Evolutionary conservation across 306 rosid genomes (phyloP), one percentile per base, ranked within the genome.

Genomic region (Acacia acuminata): DNA sequence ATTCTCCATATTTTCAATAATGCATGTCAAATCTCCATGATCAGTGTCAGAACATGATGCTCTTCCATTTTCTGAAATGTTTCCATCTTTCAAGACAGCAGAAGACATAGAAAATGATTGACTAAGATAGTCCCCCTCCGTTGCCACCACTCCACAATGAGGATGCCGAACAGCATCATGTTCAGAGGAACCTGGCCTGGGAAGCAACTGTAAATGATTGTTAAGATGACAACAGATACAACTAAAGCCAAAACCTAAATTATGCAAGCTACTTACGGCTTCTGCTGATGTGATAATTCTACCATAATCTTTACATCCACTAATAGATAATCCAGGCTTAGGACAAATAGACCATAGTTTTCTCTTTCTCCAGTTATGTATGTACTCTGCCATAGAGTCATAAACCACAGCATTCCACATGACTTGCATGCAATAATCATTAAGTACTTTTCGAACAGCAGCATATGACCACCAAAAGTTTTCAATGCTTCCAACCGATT

Each of bases 351-450:
- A 92, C 99, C 98, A 94, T 73, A 85, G 82, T 86, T 88, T 90
- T 82, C 79, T 79, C 86, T 90, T 90, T 82, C 98, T 89, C 97
- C 99, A 92, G 67, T 87, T 68, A 88, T 81, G 85, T 32, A 87
- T 44, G 87, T 78, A 86, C 13, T 92, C 97, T 13, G 85, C 85
- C 69, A 96, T 71, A 32, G 85, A 71, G 88, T 96, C 97, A 90
- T 83, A 92, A 87, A 88, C 89, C 63, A 92, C 93, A 53, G 98
- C 94, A 88, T 96, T 96, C 99, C 98, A 96, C 88, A 87, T 87
- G 65, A 92, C 94, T 90, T 92, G 86, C 90, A 87, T 83, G 91
- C 94, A 94, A 85, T 86, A 86, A 83, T 91, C 88, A 82, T 81
- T 76, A 83, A 96, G 91, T 76, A 87, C 84, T 87, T 79, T 85